Evolutionary conservation across 257 asterid species (phyloP).

Genomic region (Dorcoceras hygrometricum): DNA sequence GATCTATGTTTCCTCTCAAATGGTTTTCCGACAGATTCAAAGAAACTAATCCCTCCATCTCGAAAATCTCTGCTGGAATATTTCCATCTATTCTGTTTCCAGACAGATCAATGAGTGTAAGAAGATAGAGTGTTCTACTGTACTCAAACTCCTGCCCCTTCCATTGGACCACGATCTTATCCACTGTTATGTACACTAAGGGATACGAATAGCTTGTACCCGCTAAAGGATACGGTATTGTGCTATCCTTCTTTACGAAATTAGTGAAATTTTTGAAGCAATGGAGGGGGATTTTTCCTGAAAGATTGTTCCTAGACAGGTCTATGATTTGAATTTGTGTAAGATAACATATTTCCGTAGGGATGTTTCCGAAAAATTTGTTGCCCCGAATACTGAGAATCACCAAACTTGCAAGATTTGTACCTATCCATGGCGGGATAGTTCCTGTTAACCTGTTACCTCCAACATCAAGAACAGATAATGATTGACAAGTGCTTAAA

Average conservation of each 20-base stretch:
- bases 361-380: slow-evolving; percentile 26
- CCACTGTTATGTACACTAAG: neutral
- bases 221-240: no score
- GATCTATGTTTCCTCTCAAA: slow-evolving; percentile 28
- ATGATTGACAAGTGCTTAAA: neutral
- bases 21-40: slow-evolving; percentile 32
- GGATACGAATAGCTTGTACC: neutral
- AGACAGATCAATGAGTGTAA: slow-evolving; percentile 36
- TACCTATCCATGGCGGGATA: slow-evolving; percentile 19
- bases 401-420: neutral
- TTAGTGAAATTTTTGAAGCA: slow-evolving; percentile 32
- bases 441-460: slow-evolving; percentile 23
- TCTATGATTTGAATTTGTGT: slow-evolving; percentile 28
- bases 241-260: neutral
- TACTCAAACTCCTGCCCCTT: slow-evolving; percentile 20
- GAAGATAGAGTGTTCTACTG: slow-evolving; percentile 12
- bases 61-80: slow-evolving; percentile 23
- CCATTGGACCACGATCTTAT: slow-evolving; percentile 27
- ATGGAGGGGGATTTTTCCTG: slow-evolving; percentile 9
- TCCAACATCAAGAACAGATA: slow-evolving; percentile 23
- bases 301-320: slow-evolving; percentile 25
- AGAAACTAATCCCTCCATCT: slow-evolving; percentile 27
- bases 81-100: slow-evolving; percentile 27
- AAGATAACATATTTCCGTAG: slow-evolving; percentile 19
- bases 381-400: slow-evolving; percentile 22